Evolutionary conservation across 352 stramenopile genomes (phyloP), one percentile per base, ranked within the genome.

Genomic region (Globisporangium nagaii): DNA sequence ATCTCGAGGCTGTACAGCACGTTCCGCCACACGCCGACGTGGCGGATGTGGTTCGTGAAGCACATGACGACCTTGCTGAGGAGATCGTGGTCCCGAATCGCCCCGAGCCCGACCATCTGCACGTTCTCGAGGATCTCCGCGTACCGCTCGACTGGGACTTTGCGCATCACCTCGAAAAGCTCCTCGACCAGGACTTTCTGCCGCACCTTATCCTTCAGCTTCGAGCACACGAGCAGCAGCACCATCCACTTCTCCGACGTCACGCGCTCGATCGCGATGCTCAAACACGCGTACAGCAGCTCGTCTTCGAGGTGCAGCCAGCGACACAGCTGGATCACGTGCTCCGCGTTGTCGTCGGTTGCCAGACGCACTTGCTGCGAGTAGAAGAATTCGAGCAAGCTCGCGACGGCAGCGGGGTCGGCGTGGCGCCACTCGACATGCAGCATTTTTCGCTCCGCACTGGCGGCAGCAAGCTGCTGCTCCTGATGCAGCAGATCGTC

Each of bases 321-420:
- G 39, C 67, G 56, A 19, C 66, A 80, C 3, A 90, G 62, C 15
- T 62, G 67, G 22, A 69, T 58, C 10, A 79, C 68, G 4, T 72
- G 45, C 48, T 65, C 54, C 0, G 73, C 75, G 28, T 65, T 73
- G 19, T 19, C 40, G 9, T 69, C 61, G 25, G 70, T 34, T 0
- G 79, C 43, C 3, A 79, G 59, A 9, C 65, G 59, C 17, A 74
- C 60, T 15, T 70, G 62, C 37, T 70, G 62, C 3, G 67, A 66
- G 58, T 87, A 83, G 22, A 85, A 53, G 43, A 80, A 90, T 56
- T 90, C 79, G 12, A 90, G 53, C 1, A 66, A 39, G 2, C 65
- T 66, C n/a, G 79, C 80, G 1, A 84, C 40, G 1, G 71, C 73
- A 34, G 56, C 67, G n/a, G 77, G 44, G 20, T 60, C 68, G 1